Conservation (phyloP, 805 yeast genomes). For the Yarrowia bubula region DNA sequence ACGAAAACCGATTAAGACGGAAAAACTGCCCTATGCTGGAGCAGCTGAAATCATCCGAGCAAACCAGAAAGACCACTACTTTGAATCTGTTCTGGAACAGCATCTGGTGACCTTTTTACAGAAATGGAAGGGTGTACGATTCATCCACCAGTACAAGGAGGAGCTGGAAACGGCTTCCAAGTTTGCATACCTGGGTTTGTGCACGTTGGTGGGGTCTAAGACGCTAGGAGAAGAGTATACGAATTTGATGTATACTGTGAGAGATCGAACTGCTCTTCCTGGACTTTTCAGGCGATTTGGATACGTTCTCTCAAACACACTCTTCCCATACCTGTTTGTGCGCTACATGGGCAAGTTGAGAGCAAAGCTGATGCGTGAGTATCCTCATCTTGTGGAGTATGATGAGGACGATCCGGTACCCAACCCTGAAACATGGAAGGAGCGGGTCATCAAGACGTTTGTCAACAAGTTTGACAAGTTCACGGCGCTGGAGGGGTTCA, state of each 20-base stretch:
- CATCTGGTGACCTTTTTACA: slow-evolving; percentile 59
- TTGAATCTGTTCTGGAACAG: slow-evolving; percentile 53
- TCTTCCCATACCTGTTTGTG: slow-evolving; percentile 56
- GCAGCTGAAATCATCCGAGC: slow-evolving; percentile 89
- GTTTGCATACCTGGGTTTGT: slow-evolving; percentile 63
- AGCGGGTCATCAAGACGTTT: slow-evolving; percentile 2
- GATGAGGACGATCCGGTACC: slow-evolving; percentile 11
- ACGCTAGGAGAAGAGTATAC: slow-evolving; percentile 95
- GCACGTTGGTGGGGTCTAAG: slow-evolving; percentile 72
- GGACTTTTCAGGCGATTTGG: slow-evolving; percentile 47
- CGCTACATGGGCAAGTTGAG: slow-evolving; percentile 31
- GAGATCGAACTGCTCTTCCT: slow-evolving; percentile 33
- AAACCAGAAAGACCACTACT: slow-evolving; percentile 82
- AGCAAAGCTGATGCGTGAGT: slow-evolving; percentile 30
- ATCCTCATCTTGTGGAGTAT: slow-evolving; percentile 18
- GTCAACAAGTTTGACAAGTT: slow-evolving; percentile 13
- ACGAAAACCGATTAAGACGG: neutral
- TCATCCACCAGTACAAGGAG: slow-evolving; percentile 59
- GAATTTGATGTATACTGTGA: slow-evolving; percentile 46
- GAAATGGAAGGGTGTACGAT: slow-evolving; percentile 51
- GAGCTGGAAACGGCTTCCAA: slow-evolving; percentile 60
- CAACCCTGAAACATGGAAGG: slow-evolving; percentile 5
- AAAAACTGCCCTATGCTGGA: slow-evolving; percentile 63
- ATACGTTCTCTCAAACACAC: slow-evolving; percentile 58
- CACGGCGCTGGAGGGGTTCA: slow-evolving; percentile 41